Base-by-base conservation (phyloP, 352 stramenopile genomes). In the Sclerospora graminicola region DNA sequence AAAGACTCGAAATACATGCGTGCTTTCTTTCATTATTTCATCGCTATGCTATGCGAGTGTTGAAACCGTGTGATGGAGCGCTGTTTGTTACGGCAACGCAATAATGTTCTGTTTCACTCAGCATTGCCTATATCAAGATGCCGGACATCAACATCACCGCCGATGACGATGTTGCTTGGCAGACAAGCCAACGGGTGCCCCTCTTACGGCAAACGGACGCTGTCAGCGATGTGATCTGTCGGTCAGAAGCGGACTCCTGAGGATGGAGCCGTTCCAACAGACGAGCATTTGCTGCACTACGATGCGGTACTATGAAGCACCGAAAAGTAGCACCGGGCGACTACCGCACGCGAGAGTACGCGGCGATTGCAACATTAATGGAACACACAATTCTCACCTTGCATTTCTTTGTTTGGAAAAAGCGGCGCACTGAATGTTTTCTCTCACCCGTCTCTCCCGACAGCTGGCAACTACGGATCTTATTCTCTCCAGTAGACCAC, bases 391-490 rank as follows among this genome's bases (percentile, higher is more conserved):
- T 15, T 29, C 11, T 5, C 21, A 8, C 11, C 11, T 2, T 18
- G 36, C 18, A 32, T 8, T 28, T 15, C n/a, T 42, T n/a, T 11
- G 21, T 43, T 32, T 23, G 6, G 18, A 15, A 23, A 24, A 24
- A 8, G 15, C 23, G n/a, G 19, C 37, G 37, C 37, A 66, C 56
- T 66, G 56, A 60, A 61, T 52, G 41, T 55, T 66, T 66, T 62
- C 45, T 54, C 51, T 33, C 37, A 26, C 37, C 36, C 21, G 37
- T 43, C 37, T 14, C 45, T 37, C 36, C 35, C 27, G 18, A 57
- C 41, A 24, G 20, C 43, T 61, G 60, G 38, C 36, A 43, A 32
- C 51, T 44, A 43, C 56, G 24, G 45, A 65, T 65, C 56, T 65
- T 65, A 65, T 65, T 65, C 56, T 46, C 4, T 0, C 0, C 13